Percentiles rank a stretch among this genome's conserved stretches.
Evolutionary conservation across 1,284 basidiomycete genomes (phyloP).

Genomic region (Ceratobasidium sp.): DNA sequence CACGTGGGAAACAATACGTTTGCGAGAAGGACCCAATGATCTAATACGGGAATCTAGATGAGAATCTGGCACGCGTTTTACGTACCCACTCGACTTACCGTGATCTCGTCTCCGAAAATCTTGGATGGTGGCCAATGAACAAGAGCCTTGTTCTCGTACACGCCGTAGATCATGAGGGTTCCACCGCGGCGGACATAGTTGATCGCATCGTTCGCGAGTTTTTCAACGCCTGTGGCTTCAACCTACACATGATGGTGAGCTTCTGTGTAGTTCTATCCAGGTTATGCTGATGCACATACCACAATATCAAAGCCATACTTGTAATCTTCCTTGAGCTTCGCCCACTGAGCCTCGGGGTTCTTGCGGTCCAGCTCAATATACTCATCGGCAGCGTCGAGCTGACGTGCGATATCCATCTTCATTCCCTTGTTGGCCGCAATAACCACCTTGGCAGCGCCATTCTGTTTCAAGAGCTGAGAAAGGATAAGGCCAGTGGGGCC

Average conservation of each 20-base stretch:
- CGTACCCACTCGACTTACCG: slow-evolving; percentile 53
- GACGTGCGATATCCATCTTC: slow-evolving; percentile 81
- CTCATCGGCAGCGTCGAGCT: slow-evolving; percentile 77
- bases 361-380: slow-evolving; percentile 82
- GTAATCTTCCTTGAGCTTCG: slow-evolving; percentile 74
- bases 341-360: slow-evolving; percentile 81
- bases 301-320: slow-evolving; percentile 89
- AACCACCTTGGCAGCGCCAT: slow-evolving; percentile 76
- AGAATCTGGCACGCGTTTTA: background rate
- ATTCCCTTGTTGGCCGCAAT: slow-evolving; percentile 85
- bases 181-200: slow-evolving; percentile 84
- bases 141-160: slow-evolving; percentile 70
- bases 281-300: slow-evolving; percentile 49
- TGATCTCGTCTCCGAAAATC: slow-evolving; percentile 87
- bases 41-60: slow-evolving; percentile 48
- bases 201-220: slow-evolving; percentile 78
- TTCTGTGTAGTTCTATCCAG: background rate
- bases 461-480: slow-evolving; percentile 83
- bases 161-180: slow-evolving; percentile 66
- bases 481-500: slow-evolving; percentile 85
- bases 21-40: slow-evolving; percentile 88
- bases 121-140: slow-evolving; percentile 85
- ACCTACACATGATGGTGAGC: slow-evolving; percentile 51
- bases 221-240: slow-evolving; percentile 85
- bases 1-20: slow-evolving; percentile 84